Base-by-base conservation (phyloP, 2,329 filamentous ascomycete genomes). In the Dryadomyces quercivorus region DNA sequence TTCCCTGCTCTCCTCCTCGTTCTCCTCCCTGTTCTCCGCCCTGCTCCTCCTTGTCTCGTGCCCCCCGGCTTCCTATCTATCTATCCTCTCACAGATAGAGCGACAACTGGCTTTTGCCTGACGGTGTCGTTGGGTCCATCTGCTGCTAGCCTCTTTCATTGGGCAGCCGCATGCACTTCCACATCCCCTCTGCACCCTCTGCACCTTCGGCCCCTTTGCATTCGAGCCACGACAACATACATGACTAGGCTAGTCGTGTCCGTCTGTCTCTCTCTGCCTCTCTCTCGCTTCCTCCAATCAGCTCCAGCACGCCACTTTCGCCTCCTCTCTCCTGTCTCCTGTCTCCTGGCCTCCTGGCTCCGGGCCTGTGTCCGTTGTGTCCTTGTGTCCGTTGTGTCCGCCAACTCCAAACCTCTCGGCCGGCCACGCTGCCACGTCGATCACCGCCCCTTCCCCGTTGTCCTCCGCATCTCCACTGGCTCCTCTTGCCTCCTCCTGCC, bases 161-260 rank as follows among this genome's bases (percentile, higher is more conserved):
- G 51, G 45, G 51, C 52, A 36, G 48, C 26, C 46, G 48, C 47
- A 42, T 42, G 26, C 48, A 49, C 31, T 44, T 22, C 47, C 12
- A 7, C 52, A 13, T 26, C 44, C 40, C 16, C 48, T 16, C 12
- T 31, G 31, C 15, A 5, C 15, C 38, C 36, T 12, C 18, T 43
- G 56, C 48, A 59, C n/a, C n/a, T n/a, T n/a, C n/a, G n/a, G n/a
- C 15, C 15, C 38, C 36, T 12, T 22, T 43, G 56, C 48, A 59
- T 46, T 59, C 53, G 58, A 58, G 56, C 58, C 58, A 59, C 58
- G 58, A 59, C 58, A 58, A 21, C 56, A 34, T 45, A 53, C 56
- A 58, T 52, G 36, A 21, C 31, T 10, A 16, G 22, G 26, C 51
- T 52, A 42, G 38, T 34, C 22, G 5, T n/a, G 12, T 40, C n/a